phyloP scores from a whole-genome alignment of 2,329 filamentous ascomycete genomes.

The Chaetomiaceae sp. region DNA sequence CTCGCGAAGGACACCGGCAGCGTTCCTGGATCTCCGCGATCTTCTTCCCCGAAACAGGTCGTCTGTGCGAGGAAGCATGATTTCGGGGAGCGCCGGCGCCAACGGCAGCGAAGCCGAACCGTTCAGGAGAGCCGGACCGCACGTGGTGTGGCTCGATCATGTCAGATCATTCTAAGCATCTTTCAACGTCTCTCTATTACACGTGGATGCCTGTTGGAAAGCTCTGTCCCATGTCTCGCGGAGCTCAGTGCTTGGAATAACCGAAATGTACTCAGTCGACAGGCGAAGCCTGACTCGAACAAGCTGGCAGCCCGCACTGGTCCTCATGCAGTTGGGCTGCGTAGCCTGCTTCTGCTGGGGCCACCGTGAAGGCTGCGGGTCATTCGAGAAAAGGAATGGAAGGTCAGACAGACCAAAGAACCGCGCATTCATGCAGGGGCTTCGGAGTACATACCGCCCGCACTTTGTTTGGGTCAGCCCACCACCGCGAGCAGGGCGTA shows the following conservation, averaged over 20 bases:
- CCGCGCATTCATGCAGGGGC: constrained; percentile 13
- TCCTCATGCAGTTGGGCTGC: constrained; percentile 8
- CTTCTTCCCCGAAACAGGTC: constrained; percentile 15
- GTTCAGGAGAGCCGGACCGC: not conserved
- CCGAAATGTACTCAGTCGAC: too few relatives aligned
- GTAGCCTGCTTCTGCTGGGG: not conserved
- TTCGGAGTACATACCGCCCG: not conserved
- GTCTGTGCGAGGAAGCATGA: constrained; percentile 15
- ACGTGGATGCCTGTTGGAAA: too few relatives aligned
- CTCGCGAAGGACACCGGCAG: constrained; percentile 5
- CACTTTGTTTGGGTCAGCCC: not conserved
- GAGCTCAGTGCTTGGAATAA: too few relatives aligned
- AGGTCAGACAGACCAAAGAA: constrained; percentile 6
- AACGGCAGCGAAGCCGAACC: constrained; percentile 14
- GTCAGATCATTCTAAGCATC: too few relatives aligned
- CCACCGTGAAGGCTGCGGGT: not conserved
- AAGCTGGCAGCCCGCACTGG: constrained; percentile 17
- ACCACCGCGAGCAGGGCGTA: not conserved
- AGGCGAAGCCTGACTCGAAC: too few relatives aligned
- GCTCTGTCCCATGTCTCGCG: too few relatives aligned
- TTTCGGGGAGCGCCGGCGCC: constrained; percentile 5
- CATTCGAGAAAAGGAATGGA: constrained; percentile 10
- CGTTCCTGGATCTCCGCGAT: constrained; percentile 13
- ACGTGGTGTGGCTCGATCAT: constrained; percentile 7
- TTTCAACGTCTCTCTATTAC: too few relatives aligned